Conservation (phyloP, 306 rosid species). For the Myrica gale region DNA sequence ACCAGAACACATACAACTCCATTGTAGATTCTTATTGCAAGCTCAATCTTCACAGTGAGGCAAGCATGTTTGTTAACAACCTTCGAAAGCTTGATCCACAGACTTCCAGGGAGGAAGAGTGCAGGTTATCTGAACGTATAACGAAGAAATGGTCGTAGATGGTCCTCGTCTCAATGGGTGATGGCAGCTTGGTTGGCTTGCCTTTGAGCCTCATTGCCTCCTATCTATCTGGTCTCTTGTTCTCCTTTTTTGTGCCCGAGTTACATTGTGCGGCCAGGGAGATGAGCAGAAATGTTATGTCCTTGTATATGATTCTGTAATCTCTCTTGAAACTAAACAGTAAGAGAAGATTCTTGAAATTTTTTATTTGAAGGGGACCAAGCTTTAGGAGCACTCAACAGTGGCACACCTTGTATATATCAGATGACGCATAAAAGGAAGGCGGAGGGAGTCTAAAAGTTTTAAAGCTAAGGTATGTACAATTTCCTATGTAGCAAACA, state of each 20-base stretch:
- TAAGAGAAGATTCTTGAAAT: slow-evolving; percentile 6
- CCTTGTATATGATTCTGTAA: slow-evolving; percentile 12
- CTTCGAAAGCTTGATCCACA: slow-evolving; percentile 62
- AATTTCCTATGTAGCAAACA: slow-evolving; percentile 15
- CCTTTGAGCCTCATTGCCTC: neutral
- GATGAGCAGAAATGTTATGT: slow-evolving; percentile 16
- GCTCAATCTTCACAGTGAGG: slow-evolving; percentile 61
- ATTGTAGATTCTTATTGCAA: slow-evolving; percentile 78
- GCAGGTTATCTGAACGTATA: slow-evolving; percentile 62
- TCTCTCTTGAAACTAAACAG: slow-evolving; percentile 13
- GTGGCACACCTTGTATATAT: slow-evolving; percentile 29
- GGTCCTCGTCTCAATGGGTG: slow-evolving; percentile 7
- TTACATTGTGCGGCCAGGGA: slow-evolving; percentile 25
- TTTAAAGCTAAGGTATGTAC: slow-evolving; percentile 23
- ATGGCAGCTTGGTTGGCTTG: slow-evolving; percentile 19
- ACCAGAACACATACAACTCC: slow-evolving; percentile 75
- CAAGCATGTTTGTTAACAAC: slow-evolving; percentile 51
- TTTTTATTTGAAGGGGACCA: neutral
- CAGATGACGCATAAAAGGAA: slow-evolving; percentile 21
- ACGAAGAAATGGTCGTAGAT: slow-evolving; percentile 51
- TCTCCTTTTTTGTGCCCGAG: slow-evolving; percentile 20
- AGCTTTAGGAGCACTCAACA: slow-evolving; percentile 5
- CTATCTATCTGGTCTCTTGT: slow-evolving; percentile 10
- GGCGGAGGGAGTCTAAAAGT: slow-evolving; percentile 6
- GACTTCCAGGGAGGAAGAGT: slow-evolving; percentile 45